Evolutionary conservation across 345 rosid species (phyloP).

Genomic region (Linum lewisii): DNA sequence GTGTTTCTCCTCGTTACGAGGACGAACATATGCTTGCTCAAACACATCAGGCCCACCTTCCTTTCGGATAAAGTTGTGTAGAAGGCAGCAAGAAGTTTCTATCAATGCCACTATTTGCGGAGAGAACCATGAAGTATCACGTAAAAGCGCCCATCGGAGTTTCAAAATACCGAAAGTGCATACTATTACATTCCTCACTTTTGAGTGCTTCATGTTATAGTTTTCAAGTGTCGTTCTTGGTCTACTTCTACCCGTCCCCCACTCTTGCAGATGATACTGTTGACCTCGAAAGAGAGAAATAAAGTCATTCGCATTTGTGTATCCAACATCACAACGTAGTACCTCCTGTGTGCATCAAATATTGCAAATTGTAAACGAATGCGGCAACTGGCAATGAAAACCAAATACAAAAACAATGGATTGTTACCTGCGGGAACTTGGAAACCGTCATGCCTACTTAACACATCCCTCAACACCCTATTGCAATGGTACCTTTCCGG

Average conservation of each 20-base stretch:
- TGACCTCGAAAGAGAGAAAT: not conserved
- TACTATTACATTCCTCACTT: no score
- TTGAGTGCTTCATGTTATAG: not conserved
- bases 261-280: not conserved
- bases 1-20: no score
- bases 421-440: not conserved
- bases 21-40: no score
- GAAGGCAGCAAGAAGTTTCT: no score
- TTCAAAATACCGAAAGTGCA: no score
- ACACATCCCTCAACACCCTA: not conserved
- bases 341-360: not conserved
- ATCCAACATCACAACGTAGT: constrained; percentile 1
- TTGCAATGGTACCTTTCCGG: no score
- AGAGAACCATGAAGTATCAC: no score
- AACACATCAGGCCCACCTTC: no score
- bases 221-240: not conserved
- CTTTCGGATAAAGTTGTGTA: no score
- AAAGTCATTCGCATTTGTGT: constrained; percentile 4
- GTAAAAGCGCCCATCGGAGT: no score
- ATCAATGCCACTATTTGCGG: no score
- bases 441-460: not conserved
- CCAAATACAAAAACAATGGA: no score
- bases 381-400: not conserved
- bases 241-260: not conserved
- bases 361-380: not conserved